phyloP scores from a whole-genome alignment of 768 basidiomycete species.

The Daedaleopsis sinensis region DNA sequence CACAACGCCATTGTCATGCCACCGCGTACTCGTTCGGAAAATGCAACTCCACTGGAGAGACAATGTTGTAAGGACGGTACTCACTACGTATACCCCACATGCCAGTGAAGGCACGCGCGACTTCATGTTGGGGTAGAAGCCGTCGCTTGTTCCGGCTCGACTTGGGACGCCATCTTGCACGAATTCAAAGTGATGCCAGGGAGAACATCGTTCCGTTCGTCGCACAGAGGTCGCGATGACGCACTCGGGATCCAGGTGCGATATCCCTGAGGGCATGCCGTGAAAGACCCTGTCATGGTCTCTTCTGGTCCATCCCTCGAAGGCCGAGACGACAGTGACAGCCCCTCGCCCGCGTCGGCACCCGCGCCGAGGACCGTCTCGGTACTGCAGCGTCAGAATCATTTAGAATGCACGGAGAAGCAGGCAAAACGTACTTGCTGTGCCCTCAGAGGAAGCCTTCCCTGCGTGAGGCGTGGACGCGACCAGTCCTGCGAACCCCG shows the following conservation, averaged over 20 bases:
- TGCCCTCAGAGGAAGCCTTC: not conserved
- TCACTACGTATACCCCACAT: too few relatives aligned
- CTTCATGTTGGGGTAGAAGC: not conserved
- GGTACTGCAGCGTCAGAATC: not conserved
- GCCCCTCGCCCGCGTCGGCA: not conserved
- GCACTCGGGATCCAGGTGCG: constrained; percentile 7
- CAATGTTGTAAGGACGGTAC: too few relatives aligned
- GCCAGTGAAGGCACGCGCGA: too few relatives aligned
- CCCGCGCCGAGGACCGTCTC: not conserved
- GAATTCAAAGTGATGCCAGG: too few relatives aligned
- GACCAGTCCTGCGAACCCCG: too few relatives aligned
- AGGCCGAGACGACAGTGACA: not conserved
- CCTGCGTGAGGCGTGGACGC: too few relatives aligned
- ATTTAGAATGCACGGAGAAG: not conserved
- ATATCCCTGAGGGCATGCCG: not conserved
- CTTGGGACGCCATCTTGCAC: not conserved
- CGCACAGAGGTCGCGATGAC: not conserved
- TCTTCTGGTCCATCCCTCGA: not conserved
- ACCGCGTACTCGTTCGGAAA: not conserved
- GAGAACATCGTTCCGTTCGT: too few relatives aligned
- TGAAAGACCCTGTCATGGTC: not conserved
- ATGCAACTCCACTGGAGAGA: not conserved
- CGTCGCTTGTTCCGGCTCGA: not conserved
- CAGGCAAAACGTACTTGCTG: not conserved
- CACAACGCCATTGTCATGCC: constrained; percentile 1